phyloP scores from a whole-genome alignment of 2,329 filamentous ascomycete species.

The Colletotrichum endophyticum region DNA sequence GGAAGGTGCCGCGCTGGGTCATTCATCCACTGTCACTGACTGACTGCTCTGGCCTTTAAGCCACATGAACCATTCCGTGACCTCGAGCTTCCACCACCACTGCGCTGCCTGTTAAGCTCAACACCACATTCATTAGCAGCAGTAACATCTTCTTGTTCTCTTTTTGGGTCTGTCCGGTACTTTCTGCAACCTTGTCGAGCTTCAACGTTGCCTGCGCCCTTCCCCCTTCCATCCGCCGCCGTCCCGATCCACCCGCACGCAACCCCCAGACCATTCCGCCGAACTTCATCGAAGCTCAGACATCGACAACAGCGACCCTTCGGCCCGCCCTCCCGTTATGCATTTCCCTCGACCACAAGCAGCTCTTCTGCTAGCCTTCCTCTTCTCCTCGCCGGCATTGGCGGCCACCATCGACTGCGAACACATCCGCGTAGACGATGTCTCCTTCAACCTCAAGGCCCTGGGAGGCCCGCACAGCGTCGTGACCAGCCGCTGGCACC shows the following conservation, averaged over 20 bases:
- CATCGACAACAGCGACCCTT: slow-evolving; percentile 17
- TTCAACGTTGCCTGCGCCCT: not conserved
- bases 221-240: not conserved
- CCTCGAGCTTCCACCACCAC: not conserved
- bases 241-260: not conserved
- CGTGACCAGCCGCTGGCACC: slow-evolving; percentile 60
- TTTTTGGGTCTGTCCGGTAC: not conserved
- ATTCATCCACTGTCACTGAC: not conserved
- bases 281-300: slow-evolving; percentile 18
- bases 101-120: not conserved
- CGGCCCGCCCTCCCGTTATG: not conserved
- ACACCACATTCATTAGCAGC: not conserved
- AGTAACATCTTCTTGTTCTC: not conserved
- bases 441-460: slow-evolving; percentile 67
- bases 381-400: slow-evolving; percentile 39
- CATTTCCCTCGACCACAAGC: slow-evolving; percentile 31
- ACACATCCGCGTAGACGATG: slow-evolving; percentile 61
- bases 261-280: not conserved
- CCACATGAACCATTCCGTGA: slow-evolving; percentile 3
- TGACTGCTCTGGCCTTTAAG: not conserved
- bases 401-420: slow-evolving; percentile 65
- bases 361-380: slow-evolving; percentile 39
- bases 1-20: slow-evolving; percentile 17
- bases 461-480: slow-evolving; percentile 74
- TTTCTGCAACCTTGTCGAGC: not conserved